Evolutionary conservation across 805 yeast species (phyloP).

Genomic region (Candida boleticola): DNA sequence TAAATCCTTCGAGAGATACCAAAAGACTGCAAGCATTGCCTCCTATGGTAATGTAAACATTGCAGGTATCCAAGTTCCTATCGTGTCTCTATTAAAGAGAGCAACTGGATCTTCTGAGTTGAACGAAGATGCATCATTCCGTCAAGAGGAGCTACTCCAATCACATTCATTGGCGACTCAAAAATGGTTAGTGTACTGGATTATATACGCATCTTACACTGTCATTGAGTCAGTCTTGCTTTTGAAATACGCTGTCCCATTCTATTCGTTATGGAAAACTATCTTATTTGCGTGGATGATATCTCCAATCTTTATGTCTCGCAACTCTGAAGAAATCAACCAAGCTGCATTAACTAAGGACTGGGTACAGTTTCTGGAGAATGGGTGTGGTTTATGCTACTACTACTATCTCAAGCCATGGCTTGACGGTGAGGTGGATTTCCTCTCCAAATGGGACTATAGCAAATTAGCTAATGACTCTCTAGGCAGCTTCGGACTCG

Average conservation of each 20-base stretch:
- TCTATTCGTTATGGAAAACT: slow-evolving; percentile 48
- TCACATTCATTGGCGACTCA: slow-evolving; percentile 26
- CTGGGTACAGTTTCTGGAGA: slow-evolving; percentile 24
- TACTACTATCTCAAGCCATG: slow-evolving; percentile 26
- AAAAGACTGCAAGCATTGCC: slow-evolving; percentile 23
- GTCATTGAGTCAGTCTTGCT: slow-evolving; percentile 42
- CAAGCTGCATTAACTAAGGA: slow-evolving; percentile 15
- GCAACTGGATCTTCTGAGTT: slow-evolving; percentile 19
- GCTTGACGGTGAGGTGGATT: slow-evolving; percentile 20
- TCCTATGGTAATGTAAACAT: slow-evolving; percentile 31
- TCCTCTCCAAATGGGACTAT: slow-evolving; percentile 4
- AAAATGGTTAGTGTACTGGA: slow-evolving; percentile 60
- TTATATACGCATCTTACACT: slow-evolving; percentile 47
- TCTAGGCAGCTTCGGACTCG: neutral
- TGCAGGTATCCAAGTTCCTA: slow-evolving; percentile 40
- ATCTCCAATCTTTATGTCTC: slow-evolving; percentile 34
- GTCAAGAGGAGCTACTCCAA: slow-evolving; percentile 16
- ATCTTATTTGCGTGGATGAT: slow-evolving; percentile 61
- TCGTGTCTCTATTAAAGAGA: slow-evolving; percentile 30
- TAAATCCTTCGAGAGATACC: slow-evolving; percentile 49
- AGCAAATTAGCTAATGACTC: neutral
- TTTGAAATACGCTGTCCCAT: slow-evolving; percentile 52
- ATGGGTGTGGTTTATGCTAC: slow-evolving; percentile 34
- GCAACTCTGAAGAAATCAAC: neutral
- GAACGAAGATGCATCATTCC: neutral